Conservation (phyloP, 257 asterid species). For the Solanum peruvianum region DNA sequence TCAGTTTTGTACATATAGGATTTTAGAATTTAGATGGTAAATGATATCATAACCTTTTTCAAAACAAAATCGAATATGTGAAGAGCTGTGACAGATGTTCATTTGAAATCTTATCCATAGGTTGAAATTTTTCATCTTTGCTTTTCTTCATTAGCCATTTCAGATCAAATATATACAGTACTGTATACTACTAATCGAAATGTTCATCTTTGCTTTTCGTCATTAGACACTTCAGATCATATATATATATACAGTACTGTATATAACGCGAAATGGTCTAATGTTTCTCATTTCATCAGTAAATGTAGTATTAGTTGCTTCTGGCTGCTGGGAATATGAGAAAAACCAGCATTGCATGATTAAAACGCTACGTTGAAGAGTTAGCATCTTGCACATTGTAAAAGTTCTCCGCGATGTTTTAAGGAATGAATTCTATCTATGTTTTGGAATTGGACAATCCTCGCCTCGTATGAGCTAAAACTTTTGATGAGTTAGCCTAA, state of each 20-base stretch:
- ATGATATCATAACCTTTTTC: neutral
- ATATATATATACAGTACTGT: neutral
- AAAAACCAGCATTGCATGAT: neutral
- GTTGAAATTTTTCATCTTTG: neutral
- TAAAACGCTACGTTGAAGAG: neutral
- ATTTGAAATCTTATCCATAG: neutral
- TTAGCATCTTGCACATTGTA: neutral
- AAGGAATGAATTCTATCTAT: neutral
- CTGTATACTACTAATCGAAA: too few species aligned
- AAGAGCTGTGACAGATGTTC: neutral
- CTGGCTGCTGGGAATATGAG: neutral
- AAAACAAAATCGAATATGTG: neutral
- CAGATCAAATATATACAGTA: too few species aligned
- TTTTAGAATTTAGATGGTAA: neutral
- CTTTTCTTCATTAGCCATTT: neutral
- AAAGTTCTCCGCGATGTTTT: neutral
- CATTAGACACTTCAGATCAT: too few species aligned
- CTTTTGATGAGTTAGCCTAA: neutral
- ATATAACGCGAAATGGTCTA: neutral
- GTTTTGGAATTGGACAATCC: neutral
- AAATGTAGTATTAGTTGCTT: neutral
- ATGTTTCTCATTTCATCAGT: neutral
- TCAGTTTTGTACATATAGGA: neutral
- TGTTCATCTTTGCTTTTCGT: too few species aligned
- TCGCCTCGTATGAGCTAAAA: neutral